Conservation (phyloP, 2,329 filamentous ascomycete genomes). For the Myriosclerotinia curreyana region DNA sequence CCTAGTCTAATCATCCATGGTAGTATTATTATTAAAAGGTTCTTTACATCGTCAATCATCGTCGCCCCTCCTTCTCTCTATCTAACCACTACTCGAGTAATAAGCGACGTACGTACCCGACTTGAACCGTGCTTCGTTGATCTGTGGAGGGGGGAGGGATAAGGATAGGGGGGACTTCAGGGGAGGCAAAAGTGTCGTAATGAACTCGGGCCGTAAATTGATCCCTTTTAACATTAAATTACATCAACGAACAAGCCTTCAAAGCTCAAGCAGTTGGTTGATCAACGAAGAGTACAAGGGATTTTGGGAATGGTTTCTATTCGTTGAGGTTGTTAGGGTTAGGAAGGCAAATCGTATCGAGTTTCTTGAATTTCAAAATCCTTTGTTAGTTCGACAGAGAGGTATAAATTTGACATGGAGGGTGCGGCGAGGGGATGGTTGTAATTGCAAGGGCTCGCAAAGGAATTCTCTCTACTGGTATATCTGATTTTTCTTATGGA, state of each 20-base stretch:
- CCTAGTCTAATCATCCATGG: background rate
- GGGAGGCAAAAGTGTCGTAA: background rate
- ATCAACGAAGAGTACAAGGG: background rate
- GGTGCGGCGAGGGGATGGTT: background rate
- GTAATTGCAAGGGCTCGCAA: background rate
- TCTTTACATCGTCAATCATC: background rate
- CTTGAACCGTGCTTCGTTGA: slow-evolving; percentile 5
- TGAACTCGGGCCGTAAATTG: slow-evolving; percentile 16
- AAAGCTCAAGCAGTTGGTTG: slow-evolving; percentile 10
- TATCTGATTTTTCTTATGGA: background rate
- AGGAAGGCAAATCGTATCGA: slow-evolving; percentile 7
- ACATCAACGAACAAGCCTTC: slow-evolving; percentile 7
- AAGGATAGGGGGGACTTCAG: slow-evolving; percentile 17
- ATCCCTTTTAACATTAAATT: slow-evolving; percentile 6
- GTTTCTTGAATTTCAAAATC: background rate
- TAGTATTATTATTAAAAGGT: background rate
- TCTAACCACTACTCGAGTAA: background rate
- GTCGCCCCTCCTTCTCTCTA: background rate
- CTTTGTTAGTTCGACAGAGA: background rate
- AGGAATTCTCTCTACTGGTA: background rate
- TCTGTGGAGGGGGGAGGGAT: background rate
- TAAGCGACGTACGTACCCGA: slow-evolving; percentile 10
- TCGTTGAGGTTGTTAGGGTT: background rate
- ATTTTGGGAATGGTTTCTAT: background rate
- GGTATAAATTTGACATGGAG: background rate